Conservation (phyloP, 2,329 filamentous ascomycete genomes). For the Sclerotinia trifoliorum region DNA sequence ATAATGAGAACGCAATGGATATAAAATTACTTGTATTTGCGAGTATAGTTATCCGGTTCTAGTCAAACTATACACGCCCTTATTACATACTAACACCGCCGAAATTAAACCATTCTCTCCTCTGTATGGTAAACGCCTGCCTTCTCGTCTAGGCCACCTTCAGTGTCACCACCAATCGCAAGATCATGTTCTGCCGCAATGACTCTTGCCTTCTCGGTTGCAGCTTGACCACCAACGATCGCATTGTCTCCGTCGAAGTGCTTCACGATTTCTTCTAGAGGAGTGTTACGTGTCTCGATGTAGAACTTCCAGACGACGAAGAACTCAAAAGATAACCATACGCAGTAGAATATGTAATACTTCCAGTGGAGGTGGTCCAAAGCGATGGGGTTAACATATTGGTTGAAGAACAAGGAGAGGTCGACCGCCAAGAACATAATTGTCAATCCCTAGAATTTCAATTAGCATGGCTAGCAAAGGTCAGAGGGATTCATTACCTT, state of each 20-base stretch:
- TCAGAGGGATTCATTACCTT: constrained; percentile 33
- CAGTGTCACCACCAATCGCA: neutral
- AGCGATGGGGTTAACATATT: constrained; percentile 46
- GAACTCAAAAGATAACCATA: constrained; percentile 37
- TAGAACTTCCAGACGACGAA: constrained; percentile 40
- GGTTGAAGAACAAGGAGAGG: constrained; percentile 47
- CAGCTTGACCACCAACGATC: constrained; percentile 24
- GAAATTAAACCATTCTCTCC: constrained; percentile 14
- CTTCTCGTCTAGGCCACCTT: constrained; percentile 17
- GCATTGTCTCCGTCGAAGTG: constrained; percentile 47
- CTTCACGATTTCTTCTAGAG: constrained; percentile 48
- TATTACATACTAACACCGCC: neutral
- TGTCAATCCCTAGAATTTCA: constrained; percentile 37
- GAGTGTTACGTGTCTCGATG: constrained; percentile 46
- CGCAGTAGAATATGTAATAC: constrained; percentile 47
- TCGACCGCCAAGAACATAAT: constrained; percentile 48
- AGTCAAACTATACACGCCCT: neutral
- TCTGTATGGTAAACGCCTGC: constrained; percentile 10
- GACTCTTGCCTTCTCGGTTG: constrained; percentile 22
- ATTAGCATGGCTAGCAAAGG: neutral
- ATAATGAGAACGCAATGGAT: neutral
- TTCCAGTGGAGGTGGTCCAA: constrained; percentile 44
- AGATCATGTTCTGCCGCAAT: constrained; percentile 22
- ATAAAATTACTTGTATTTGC: constrained; percentile 7
- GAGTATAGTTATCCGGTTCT: neutral